Conservation (phyloP, 371 early-diverging fungal species). For the Paraphysoderma sedebokerense region DNA sequence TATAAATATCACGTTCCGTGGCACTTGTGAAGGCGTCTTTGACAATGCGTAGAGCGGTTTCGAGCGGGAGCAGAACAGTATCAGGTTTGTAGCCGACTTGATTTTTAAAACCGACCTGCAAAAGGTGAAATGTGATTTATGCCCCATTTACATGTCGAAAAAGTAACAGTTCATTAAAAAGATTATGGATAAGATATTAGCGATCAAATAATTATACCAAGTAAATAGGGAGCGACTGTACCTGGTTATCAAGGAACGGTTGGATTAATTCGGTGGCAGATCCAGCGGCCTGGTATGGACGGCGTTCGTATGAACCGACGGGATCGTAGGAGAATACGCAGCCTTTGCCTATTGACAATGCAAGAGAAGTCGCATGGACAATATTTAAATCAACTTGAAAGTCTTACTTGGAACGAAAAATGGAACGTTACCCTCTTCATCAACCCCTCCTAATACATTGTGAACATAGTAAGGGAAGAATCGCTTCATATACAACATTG, state of each 20-base stretch:
- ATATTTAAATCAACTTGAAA: background rate
- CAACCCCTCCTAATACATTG: constrained; percentile 83
- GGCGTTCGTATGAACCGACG: constrained; percentile 85
- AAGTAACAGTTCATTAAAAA: background rate
- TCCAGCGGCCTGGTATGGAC: constrained; percentile 66
- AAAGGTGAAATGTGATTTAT: constrained; percentile 8
- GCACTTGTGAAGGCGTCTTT: constrained; percentile 97
- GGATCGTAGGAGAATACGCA: constrained; percentile 91
- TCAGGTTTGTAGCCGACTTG: constrained; percentile 18
- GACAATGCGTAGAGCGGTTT: constrained; percentile 58
- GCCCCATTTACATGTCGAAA: background rate
- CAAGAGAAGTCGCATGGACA: background rate
- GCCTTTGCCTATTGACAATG: constrained; percentile 44
- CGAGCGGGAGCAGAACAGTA: constrained; percentile 24
- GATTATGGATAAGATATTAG: background rate
- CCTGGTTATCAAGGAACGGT: constrained; percentile 97
- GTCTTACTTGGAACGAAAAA: background rate
- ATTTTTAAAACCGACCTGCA: constrained; percentile 35
- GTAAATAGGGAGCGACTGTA: constrained; percentile 14
- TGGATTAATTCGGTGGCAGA: constrained; percentile 86
- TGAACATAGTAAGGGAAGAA: constrained; percentile 98
- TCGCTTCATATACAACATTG: constrained; percentile 81
- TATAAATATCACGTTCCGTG: constrained; percentile 98
- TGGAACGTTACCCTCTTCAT: constrained; percentile 43
- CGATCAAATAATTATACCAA: background rate